Percentiles rank a stretch among this genome's conserved stretches.
Evolutionary conservation across 2,329 filamentous ascomycete genomes (phyloP).

Genomic region (Dactylellina leptospora): DNA sequence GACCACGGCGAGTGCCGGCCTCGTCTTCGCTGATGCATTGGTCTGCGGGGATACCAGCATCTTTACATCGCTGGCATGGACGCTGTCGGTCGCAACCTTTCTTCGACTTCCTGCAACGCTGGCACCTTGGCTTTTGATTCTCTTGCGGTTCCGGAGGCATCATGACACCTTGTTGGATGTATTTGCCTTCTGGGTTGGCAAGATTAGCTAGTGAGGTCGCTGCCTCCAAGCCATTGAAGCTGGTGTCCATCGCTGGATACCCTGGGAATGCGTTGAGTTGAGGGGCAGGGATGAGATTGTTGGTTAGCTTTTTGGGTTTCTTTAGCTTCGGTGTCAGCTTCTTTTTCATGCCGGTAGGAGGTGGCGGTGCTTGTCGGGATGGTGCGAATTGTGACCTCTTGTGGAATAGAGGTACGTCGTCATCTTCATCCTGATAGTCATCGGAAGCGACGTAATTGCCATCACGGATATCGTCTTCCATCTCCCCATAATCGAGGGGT

Average conservation of each 20-base stretch:
- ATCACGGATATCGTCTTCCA: slow-evolving; percentile 64
- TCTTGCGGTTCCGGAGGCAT: slow-evolving; percentile 52
- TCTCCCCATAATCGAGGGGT: slow-evolving; percentile 70
- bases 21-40: slow-evolving; percentile 98
- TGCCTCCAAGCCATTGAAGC: slow-evolving; percentile 50
- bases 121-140: slow-evolving; percentile 94
- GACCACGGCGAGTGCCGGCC: slow-evolving; percentile 93
- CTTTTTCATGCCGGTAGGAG: slow-evolving; percentile 50
- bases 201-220: slow-evolving; percentile 48
- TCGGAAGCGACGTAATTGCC: slow-evolving; percentile 57
- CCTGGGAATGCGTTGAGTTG: slow-evolving; percentile 52
- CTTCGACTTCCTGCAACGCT: slow-evolving; percentile 98
- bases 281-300: slow-evolving; percentile 50
- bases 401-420: slow-evolving; percentile 64
- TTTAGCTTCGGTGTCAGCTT: slow-evolving; percentile 60
- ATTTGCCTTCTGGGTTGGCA: slow-evolving; percentile 48
- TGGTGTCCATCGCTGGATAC: slow-evolving; percentile 39
- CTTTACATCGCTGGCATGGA: slow-evolving; percentile 92
- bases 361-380: slow-evolving; percentile 61
- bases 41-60: slow-evolving; percentile 90
- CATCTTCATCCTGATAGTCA: slow-evolving; percentile 61
- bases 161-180: slow-evolving; percentile 47
- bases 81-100: slow-evolving; percentile 98
- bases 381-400: slow-evolving; percentile 62
- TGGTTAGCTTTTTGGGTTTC: slow-evolving; percentile 64